Evolutionary conservation across 108 stramenopile genomes (phyloP).

Genomic region (Cyclotella distinguenda): DNA sequence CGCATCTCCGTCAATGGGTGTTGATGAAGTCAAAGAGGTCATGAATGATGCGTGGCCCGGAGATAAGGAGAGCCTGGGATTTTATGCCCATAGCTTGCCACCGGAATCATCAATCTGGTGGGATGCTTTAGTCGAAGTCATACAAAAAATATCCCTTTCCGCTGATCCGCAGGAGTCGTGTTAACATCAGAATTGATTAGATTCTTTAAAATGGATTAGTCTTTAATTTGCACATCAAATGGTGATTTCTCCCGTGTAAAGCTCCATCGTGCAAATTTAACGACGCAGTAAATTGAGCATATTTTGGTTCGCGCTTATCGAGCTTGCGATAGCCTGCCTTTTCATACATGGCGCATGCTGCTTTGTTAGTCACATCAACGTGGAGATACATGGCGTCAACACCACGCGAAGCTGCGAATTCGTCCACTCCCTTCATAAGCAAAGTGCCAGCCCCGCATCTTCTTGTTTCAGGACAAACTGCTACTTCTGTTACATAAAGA

Average conservation of each 20-base stretch:
- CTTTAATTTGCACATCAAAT: slow-evolving; percentile 66
- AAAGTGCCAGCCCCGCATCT: slow-evolving; percentile 67
- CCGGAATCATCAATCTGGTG: slow-evolving; percentile 32
- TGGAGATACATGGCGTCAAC: slow-evolving; percentile 82
- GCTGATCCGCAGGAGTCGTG: slow-evolving; percentile 6
- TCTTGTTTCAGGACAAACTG: slow-evolving; percentile 57
- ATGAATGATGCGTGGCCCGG: slow-evolving; percentile 71
- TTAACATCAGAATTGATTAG: not conserved
- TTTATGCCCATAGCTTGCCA: slow-evolving; percentile 68
- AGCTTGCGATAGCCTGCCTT: slow-evolving; percentile 60
- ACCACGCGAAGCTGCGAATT: slow-evolving; percentile 59
- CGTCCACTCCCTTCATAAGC: slow-evolving; percentile 59
- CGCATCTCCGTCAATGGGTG: slow-evolving; percentile 58
- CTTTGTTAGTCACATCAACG: slow-evolving; percentile 74
- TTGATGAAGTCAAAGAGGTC: slow-evolving; percentile 56
- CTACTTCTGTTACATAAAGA: slow-evolving; percentile 86
- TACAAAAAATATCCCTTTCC: slow-evolving; percentile 30
- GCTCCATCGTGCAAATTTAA: slow-evolving; percentile 83
- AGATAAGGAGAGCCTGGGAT: slow-evolving; percentile 57
- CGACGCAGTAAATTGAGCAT: slow-evolving; percentile 74
- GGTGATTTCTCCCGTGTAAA: slow-evolving; percentile 65
- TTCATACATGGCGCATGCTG: slow-evolving; percentile 65
- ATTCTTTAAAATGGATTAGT: no score
- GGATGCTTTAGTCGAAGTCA: slow-evolving; percentile 32
- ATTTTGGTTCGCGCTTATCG: slow-evolving; percentile 51